Base-by-base conservation (phyloP, 305 asterid species). In the Fraxinus sp. region DNA sequence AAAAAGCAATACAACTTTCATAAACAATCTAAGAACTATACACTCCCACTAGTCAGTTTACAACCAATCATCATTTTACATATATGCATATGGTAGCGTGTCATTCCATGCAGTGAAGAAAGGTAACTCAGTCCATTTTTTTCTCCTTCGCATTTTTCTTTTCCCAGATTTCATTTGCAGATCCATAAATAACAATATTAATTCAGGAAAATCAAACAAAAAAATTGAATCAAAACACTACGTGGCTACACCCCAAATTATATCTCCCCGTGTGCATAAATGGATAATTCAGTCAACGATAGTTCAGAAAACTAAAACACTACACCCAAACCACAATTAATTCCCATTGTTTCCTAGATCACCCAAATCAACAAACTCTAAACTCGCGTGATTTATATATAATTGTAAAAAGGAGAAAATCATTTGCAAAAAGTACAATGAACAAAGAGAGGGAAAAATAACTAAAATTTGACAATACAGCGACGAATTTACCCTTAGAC, bases 401-500 rank as follows among this genome's bases (percentile, higher is more conserved):
- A 3, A 4, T 52, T 16, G 78, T 76, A 64, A 68, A 7, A 78
- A 66, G 4, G 7, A 7, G 46, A 26, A 18, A 66, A 72, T 49
- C 20, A 39, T 22, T 32, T 79, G 20, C 32, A 9, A 3, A 72
- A 49, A 5, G 13, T 2, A 14, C 20, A 52, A 52, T n/a, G 62
- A 52, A 52, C 0, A 7, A 16, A 52, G 62, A 4, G 35, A 66
- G 33, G 18, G 9, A 57, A 8, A 6, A 44, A 52, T 33, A 64
- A 11, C 14, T n/a, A 11, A 33, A 73, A 49, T 41, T 16, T 22
- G 37, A 66, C 30, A 8, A n/a, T 1, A 49, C 10, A 2, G 33
- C 49, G 59, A 74, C 86, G 66, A 55, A 49, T 68, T 81, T 85
- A 90, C 87, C 91, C 89, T 84, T 82, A 59, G 41, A 70, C 70